Evolutionary conservation across 164 flowering plant genomes (phyloP).

Genomic region (Aristolochia contorta): DNA sequence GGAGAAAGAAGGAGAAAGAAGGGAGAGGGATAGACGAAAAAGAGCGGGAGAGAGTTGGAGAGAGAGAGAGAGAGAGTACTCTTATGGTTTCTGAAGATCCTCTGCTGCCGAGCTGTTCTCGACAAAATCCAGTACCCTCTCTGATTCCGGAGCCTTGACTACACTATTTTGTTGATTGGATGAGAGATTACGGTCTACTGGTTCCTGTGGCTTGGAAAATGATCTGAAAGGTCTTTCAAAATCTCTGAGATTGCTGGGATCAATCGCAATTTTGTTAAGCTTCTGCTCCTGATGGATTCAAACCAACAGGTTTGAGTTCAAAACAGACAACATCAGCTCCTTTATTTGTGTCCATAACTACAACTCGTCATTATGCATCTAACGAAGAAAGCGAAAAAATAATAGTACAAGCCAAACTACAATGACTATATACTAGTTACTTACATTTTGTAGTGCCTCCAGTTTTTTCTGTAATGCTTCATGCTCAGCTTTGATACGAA

Average conservation of each 20-base stretch:
- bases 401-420: neutral
- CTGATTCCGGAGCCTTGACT: slow-evolving; percentile 22
- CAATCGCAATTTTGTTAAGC: slow-evolving; percentile 51
- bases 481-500: slow-evolving; percentile 89
- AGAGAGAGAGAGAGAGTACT: neutral
- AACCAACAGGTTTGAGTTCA: too few species aligned
- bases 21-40: too few species aligned
- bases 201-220: slow-evolving; percentile 30
- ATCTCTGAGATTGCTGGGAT: slow-evolving; percentile 52
- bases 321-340: too few species aligned
- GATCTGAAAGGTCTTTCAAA: slow-evolving; percentile 71
- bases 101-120: slow-evolving; percentile 26
- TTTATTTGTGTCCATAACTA: neutral
- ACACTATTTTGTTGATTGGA: slow-evolving; percentile 17
- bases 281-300: slow-evolving; percentile 53
- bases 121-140: slow-evolving; percentile 15
- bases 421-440: slow-evolving; percentile 6
- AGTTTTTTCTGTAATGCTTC: slow-evolving; percentile 84
- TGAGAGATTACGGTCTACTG: slow-evolving; percentile 22
- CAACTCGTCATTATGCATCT: too few species aligned
- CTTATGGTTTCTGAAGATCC: slow-evolving; percentile 33
- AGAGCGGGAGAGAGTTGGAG: too few species aligned
- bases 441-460: slow-evolving; percentile 75
- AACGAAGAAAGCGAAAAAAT: too few species aligned
- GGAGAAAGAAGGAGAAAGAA: too few species aligned